Conservation (phyloP, 352 stramenopile species). For the Pythium insidiosum region DNA sequence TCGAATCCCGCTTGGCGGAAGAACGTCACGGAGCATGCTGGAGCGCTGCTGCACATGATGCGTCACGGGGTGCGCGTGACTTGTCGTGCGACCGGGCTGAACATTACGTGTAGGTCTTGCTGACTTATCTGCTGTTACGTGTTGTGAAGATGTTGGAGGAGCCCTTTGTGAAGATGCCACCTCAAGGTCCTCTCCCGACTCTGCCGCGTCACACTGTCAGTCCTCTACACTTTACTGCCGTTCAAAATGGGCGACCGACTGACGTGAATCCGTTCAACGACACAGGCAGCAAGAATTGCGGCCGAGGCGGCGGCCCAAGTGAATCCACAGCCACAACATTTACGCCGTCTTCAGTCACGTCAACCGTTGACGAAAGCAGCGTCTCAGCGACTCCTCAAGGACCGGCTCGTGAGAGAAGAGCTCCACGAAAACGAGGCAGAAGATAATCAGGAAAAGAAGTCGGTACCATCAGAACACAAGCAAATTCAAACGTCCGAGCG, state of each 20-base stretch:
- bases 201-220: slow-evolving; percentile 39
- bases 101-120: no score
- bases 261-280: no score
- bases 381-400: no score
- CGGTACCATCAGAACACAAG: slow-evolving; percentile 31
- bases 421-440: background rate
- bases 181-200: slow-evolving; percentile 38
- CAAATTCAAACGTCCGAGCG: slow-evolving; percentile 50
- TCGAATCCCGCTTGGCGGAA: slow-evolving; percentile 50
- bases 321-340: no score
- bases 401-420: slow-evolving; percentile 4
- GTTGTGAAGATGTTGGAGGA: slow-evolving; percentile 29
- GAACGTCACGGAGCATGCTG: slow-evolving; percentile 40
- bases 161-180: slow-evolving; percentile 56
- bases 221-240: background rate
- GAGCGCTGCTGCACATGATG: slow-evolving; percentile 43
- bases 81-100: no score
- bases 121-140: no score
- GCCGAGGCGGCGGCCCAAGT: no score
- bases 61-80: slow-evolving; percentile 40
- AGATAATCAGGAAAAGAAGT: slow-evolving; percentile 9
- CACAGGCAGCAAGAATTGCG: no score
- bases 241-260: background rate
- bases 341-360: no score
- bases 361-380: no score